Evolutionary conservation across 202 grass and related monocot genomes (phyloP), one percentile per base, ranked within the genome.

Genomic region (Sporobolus alterniflorus): DNA sequence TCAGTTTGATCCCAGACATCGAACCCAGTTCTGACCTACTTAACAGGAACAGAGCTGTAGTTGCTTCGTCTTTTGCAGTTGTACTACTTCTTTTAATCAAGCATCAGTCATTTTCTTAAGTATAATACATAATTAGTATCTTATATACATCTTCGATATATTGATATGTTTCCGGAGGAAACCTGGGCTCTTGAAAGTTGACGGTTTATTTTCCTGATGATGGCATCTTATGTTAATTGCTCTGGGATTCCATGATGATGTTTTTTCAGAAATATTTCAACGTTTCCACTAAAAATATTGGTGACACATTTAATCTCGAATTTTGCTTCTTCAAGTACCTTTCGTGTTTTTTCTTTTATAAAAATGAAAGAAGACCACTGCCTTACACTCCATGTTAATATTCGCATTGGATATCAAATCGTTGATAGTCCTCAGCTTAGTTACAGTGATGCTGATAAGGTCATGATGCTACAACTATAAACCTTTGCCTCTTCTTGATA

Each of bases 31-130:
- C 18, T 80, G 63, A 15, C 63, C 69, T 65, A 70, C 75, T 24
- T 28, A 84, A 71, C 80, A 80, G 69, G 42, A 26, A 43, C n/a
- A 78, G 48, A 75, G n/a, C 69, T 75, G 75, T 90, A 80, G 80
- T 71, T 83, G 64, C 7, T 26, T 18, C 18, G 75, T 87, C 80
- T 48, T 75, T 71, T 87, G 84, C 74, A 64, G 34, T 87, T 83
- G 79, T 62, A 83, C 74, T 25, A 74, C 74, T 40, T 71, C 11
- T 26, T 34, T 75, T 75, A 75, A 54, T 56, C 69, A 87, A 41
- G 64, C 74, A 36, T 28, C 29, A 90, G 29, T 75, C 84, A 56
- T 64, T 74, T 75, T 28, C 44, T 80, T 24, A 4, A 32, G 13
- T 41, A 9, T 75, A 75, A n/a, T n/a, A n/a, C 54, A 57, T 74